Base-by-base conservation (phyloP, 1,139 yeast genomes). In the Magnusiomyces suaveolens region DNA sequence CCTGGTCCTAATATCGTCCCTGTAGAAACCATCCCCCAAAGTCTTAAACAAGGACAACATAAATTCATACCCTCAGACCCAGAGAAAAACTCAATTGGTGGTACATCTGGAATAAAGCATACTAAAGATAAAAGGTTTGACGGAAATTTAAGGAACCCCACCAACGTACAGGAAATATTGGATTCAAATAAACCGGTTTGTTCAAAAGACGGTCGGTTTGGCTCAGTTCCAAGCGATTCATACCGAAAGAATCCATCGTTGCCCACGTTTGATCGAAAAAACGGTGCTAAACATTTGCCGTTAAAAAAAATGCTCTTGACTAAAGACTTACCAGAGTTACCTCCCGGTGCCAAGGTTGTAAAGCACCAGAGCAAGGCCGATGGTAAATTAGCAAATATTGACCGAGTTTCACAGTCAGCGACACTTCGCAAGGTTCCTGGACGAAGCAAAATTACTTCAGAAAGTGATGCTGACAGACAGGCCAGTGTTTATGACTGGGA, bases 401-500 rank as follows among this genome's bases (percentile, higher is more conserved):
- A 4, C 16, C 4, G 24, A 8, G 47, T 18, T 6, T 24, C 47
- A 16, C 29, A 24, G 24, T 32, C 47, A 23, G 21, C 18, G 4
- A 36, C 41, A 16, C 41, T 36, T 36, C 10, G 41, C 8, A 14
- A 10, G 16, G 41, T 36, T 36, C 41, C 41, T 36, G 41, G 47
- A 23, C 21, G 46, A 20, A 10, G 46, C 18, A 21, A 23, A 18
- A 25, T 14, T 20, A 16, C 26, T 18, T 20, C 24, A 14, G n/a
- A 16, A 24, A 43, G n/a, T 24, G 44, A 24, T 14, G 33, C 14
- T 21, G n/a, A 38, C 18, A 48, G 51, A 10, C 29, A 38, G 10
- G 23, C 44, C 14, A 48, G 51, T 36, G 16, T 48, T 21, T 38
- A 24, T 16, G 51, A 48, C 21, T 48, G 51, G 51, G 51, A 48